Conservation (phyloP, 148 eudicot genomes). For the Rheum nobile region DNA sequence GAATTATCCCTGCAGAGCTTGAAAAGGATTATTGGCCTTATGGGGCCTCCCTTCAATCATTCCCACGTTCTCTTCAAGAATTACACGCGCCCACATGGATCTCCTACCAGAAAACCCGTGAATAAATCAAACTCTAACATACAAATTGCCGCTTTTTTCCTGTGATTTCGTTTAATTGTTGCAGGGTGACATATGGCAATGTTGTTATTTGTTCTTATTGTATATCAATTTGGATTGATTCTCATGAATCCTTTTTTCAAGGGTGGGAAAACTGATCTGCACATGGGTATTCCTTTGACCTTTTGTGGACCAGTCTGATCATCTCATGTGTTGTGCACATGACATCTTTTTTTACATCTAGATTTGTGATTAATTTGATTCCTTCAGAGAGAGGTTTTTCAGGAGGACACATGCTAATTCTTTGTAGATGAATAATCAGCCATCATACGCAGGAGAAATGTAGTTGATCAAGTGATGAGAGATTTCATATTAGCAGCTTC, state of each 20-base stretch:
- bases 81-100: conserved; percentile 43
- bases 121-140: conserved; percentile 14
- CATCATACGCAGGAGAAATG: not conserved
- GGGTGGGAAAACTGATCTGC: not conserved
- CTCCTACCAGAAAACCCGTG: conserved; percentile 22
- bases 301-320: conserved; percentile 11
- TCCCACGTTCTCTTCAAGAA: conserved; percentile 36
- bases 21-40: conserved; percentile 12
- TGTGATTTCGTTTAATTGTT: conserved; percentile 2
- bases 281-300: conserved; percentile 32
- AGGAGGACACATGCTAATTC: not conserved
- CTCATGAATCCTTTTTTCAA: not conserved
- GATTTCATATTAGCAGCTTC: not conserved
- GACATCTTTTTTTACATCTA: conserved; percentile 7
- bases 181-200: not conserved
- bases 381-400: not conserved
- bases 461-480: not conserved
- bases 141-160: conserved; percentile 18
- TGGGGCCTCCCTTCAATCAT: conserved; percentile 27
- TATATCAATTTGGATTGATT: not conserved
- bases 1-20: conserved; percentile 16
- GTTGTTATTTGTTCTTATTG: not conserved
- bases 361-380: conserved; percentile 5
- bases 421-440: not conserved
- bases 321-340: conserved; percentile 26